Evolutionary conservation across 2,329 filamentous ascomycete species (phyloP).

Genomic region (Neophaeococcomyces aloes): DNA sequence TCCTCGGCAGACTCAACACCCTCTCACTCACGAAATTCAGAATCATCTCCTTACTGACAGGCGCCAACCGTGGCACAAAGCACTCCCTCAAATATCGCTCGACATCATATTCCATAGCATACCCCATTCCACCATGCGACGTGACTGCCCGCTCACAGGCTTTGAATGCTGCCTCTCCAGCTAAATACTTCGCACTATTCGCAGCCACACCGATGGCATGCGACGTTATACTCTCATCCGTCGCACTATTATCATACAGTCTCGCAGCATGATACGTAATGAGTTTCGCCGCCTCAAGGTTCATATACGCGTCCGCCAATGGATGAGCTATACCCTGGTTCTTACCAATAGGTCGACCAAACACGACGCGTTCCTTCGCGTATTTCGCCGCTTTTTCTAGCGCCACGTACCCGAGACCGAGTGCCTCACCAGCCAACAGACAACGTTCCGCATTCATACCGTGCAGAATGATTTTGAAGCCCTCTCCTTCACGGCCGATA

Average conservation of each 20-base stretch:
- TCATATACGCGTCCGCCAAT: slow-evolving; percentile 55
- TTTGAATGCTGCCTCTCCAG: slow-evolving; percentile 49
- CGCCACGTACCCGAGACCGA: slow-evolving; percentile 68
- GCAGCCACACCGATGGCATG: slow-evolving; percentile 53
- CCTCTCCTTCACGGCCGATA: slow-evolving; percentile 62
- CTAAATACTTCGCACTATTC: slow-evolving; percentile 58
- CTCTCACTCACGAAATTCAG: slow-evolving; percentile 38
- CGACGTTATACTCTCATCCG: slow-evolving; percentile 42
- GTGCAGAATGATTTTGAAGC: slow-evolving; percentile 69
- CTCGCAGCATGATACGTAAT: slow-evolving; percentile 56
- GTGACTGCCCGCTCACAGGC: slow-evolving; percentile 50
- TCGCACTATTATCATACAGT: slow-evolving; percentile 47
- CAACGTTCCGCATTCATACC: slow-evolving; percentile 73
- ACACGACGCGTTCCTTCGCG: slow-evolving; percentile 55
- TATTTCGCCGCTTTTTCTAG: slow-evolving; percentile 53
- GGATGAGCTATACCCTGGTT: slow-evolving; percentile 59
- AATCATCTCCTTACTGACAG: slow-evolving; percentile 45
- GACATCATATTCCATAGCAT: slow-evolving; percentile 53
- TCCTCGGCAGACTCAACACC: slow-evolving; percentile 34
- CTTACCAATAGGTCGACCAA: slow-evolving; percentile 53
- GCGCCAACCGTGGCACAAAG: slow-evolving; percentile 50
- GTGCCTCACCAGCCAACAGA: slow-evolving; percentile 64
- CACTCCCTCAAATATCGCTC: slow-evolving; percentile 51
- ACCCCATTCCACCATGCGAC: slow-evolving; percentile 53
- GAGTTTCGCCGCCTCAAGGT: slow-evolving; percentile 54